Evolutionary conservation across 176 grass and related monocot genomes (phyloP).

Genomic region (Alloteropsis semialata): DNA sequence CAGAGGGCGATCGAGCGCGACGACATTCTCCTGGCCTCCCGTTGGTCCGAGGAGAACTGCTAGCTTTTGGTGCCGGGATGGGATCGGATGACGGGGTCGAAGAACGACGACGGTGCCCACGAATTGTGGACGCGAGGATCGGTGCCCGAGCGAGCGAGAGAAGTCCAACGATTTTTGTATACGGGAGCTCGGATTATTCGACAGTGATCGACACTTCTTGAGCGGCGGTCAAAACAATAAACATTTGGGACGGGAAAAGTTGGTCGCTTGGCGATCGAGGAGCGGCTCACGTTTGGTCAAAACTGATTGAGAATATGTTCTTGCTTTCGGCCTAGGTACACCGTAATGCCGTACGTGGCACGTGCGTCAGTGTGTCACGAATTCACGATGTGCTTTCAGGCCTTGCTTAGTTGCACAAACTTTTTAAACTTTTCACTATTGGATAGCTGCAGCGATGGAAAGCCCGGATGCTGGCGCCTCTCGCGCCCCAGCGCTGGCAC

Average conservation of each 20-base stretch:
- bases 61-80: background rate
- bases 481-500: too few species aligned
- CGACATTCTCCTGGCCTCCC: too few species aligned
- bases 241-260: background rate
- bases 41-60: background rate
- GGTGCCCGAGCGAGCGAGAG: background rate
- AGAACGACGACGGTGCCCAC: background rate
- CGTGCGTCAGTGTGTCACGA: background rate
- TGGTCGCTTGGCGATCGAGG: background rate
- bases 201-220: background rate
- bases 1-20: background rate
- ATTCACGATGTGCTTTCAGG: too few species aligned
- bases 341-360: background rate
- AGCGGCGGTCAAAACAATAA: background rate
- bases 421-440: too few species aligned
- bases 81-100: background rate
- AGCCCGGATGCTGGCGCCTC: too few species aligned
- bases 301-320: background rate
- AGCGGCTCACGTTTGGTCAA: background rate
- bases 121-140: background rate
- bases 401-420: too few species aligned
- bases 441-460: too few species aligned
- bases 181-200: background rate
- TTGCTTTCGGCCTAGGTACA: background rate
- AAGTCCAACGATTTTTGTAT: background rate